Conservation (phyloP, 805 yeast genomes). For the Kodamaea kakaduensis region DNA sequence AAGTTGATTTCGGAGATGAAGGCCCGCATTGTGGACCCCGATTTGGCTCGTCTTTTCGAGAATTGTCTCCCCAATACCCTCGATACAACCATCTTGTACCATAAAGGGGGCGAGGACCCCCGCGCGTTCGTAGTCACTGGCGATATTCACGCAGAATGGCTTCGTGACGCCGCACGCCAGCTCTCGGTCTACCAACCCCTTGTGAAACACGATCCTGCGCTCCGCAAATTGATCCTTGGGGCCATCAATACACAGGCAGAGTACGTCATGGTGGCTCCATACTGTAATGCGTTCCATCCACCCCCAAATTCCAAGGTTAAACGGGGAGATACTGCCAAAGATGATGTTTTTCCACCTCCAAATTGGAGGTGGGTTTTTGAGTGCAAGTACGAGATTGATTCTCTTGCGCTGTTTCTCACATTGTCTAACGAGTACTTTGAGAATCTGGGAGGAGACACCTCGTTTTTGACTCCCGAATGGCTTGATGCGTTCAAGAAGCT, state of each 20-base stretch:
- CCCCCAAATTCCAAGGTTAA: conserved; percentile 53
- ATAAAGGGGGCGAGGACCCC: conserved; percentile 20
- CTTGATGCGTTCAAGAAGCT: conserved; percentile 50
- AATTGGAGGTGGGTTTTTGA: conserved; percentile 75
- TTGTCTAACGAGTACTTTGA: conserved; percentile 67
- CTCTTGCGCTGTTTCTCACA: conserved; percentile 76
- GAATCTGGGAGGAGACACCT: conserved; percentile 44
- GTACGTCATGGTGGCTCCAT: conserved; percentile 61
- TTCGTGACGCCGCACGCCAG: conserved; percentile 83
- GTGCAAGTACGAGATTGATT: conserved; percentile 86
- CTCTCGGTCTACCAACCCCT: conserved; percentile 69
- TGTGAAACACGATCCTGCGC: conserved; percentile 44
- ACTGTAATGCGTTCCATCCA: conserved; percentile 91
- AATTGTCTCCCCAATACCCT: conserved; percentile 84
- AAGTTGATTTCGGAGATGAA: conserved; percentile 50
- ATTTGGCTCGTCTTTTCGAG: conserved; percentile 70
- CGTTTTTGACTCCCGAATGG: conserved; percentile 53
- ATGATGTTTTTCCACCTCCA: conserved; percentile 65
- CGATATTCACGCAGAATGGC: conserved; percentile 92
- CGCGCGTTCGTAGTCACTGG: conserved; percentile 84
- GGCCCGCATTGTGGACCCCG: conserved; percentile 50
- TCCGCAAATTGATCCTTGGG: conserved; percentile 59
- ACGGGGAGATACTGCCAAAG: conserved; percentile 51
- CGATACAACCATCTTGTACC: conserved; percentile 84
- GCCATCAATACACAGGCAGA: conserved; percentile 78